Percentiles rank a stretch among this genome's conserved stretches.
phyloP scores from a whole-genome alignment of 306 rosid species.

The Urtica urens region DNA sequence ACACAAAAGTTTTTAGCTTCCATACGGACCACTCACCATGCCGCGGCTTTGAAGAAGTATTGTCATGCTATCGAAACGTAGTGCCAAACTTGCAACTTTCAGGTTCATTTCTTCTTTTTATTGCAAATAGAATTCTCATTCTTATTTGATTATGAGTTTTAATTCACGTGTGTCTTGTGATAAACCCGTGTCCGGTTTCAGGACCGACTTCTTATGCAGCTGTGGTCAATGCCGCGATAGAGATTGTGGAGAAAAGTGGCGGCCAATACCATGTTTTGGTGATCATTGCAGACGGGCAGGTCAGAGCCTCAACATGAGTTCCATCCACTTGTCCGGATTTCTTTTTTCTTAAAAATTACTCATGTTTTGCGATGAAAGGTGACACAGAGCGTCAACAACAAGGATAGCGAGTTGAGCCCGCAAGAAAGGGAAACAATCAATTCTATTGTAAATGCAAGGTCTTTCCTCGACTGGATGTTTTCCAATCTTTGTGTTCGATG shows the following conservation, averaged over 20 bases:
- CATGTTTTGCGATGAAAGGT: constrained; percentile 34
- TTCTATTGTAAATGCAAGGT: constrained; percentile 77
- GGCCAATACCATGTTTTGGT: constrained; percentile 90
- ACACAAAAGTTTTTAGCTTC: constrained; percentile 77
- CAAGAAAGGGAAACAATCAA: constrained; percentile 73
- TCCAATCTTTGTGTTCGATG: background rate
- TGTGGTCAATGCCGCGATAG: constrained; percentile 70
- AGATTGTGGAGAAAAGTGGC: constrained; percentile 68
- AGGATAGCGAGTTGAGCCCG: constrained; percentile 46
- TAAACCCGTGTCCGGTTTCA: constrained; percentile 11
- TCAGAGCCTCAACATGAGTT: constrained; percentile 9
- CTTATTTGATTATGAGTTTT: background rate
- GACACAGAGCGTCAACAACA: constrained; percentile 41
- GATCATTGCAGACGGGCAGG: constrained; percentile 87
- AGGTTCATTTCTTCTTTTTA: constrained; percentile 30
- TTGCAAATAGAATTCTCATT: background rate
- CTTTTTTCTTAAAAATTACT: constrained; percentile 3
- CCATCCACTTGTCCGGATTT: background rate
- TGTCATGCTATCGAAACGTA: constrained; percentile 58
- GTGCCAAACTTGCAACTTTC: constrained; percentile 63
- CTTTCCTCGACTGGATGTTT: background rate
- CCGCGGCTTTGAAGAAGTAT: constrained; percentile 83
- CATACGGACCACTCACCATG: constrained; percentile 70
- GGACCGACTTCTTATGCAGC: constrained; percentile 95
- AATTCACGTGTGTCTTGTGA: background rate